A percentile compares a stretch with the other conserved stretches of the same genome.
Evolutionary conservation across 495 filamentous ascomycete genomes (phyloP).

Genomic region (Neurospora cerealis): DNA sequence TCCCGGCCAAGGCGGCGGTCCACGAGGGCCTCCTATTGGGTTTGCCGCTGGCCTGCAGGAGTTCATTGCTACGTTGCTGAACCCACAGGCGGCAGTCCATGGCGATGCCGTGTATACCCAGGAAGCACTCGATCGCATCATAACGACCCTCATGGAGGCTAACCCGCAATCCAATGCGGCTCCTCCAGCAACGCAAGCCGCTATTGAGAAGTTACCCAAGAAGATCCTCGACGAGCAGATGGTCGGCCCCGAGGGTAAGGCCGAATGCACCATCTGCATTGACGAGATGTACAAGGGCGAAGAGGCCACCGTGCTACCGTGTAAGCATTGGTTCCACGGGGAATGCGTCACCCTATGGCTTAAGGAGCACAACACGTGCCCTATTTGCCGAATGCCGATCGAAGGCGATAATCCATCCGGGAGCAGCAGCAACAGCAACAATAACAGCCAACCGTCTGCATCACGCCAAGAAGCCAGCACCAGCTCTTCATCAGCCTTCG

Average conservation of each 20-base stretch:
- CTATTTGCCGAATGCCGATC: constrained; percentile 75
- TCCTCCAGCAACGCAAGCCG: constrained; percentile 65
- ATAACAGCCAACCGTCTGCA: neutral
- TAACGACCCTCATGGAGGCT: constrained; percentile 79
- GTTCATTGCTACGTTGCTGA: constrained; percentile 44
- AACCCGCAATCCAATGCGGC: constrained; percentile 65
- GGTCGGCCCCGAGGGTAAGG: constrained; percentile 49
- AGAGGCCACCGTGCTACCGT: constrained; percentile 72
- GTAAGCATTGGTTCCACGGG: constrained; percentile 86
- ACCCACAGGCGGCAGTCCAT: constrained; percentile 43
- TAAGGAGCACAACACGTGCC: constrained; percentile 81
- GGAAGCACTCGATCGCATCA: constrained; percentile 81
- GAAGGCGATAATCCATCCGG: constrained; percentile 18
- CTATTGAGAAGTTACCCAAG: constrained; percentile 64
- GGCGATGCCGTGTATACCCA: constrained; percentile 90
- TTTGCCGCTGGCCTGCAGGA: constrained; percentile 26
- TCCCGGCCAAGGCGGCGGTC: constrained; percentile 6
- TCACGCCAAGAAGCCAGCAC: neutral
- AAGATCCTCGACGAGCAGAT: constrained; percentile 56
- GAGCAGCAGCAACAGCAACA: constrained; percentile 1
- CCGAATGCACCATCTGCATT: constrained; percentile 90
- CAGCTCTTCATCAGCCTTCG: neutral
- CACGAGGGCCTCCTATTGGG: constrained; percentile 7
- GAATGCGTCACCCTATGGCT: constrained; percentile 72
- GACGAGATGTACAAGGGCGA: constrained; percentile 67